Conservation (phyloP, 805 yeast genomes). For the Zygotorulaspora danielsina region DNA sequence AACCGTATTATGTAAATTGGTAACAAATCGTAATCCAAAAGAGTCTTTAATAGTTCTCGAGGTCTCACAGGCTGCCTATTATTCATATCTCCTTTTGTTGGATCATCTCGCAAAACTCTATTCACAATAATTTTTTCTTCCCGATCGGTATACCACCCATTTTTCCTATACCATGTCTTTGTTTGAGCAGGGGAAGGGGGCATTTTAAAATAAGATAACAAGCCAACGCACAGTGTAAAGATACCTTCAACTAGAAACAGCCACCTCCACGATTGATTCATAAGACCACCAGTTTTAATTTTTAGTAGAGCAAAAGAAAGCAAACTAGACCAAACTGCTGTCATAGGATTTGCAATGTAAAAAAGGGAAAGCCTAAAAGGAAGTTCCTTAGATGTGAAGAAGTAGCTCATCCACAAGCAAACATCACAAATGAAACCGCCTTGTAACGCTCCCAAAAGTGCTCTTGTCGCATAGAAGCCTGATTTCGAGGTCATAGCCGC, state of each 20-base stretch:
- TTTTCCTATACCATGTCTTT: conserved; percentile 44
- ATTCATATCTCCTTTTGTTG: conserved; percentile 63
- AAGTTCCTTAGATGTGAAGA: conserved; percentile 57
- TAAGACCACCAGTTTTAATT: conserved; percentile 45
- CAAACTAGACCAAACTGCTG: conserved; percentile 45
- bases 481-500: conserved; percentile 40
- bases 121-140: conserved; percentile 59
- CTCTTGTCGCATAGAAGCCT: conserved; percentile 47
- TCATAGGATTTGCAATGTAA: conserved; percentile 51
- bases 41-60: conserved; percentile 38
- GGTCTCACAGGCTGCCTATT: conserved; percentile 51
- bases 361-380: conserved; percentile 57
- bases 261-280: conserved; percentile 55
- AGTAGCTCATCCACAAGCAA: conserved; percentile 62
- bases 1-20: conserved; percentile 51
- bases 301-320: conserved; percentile 53
- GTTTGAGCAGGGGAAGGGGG: conserved; percentile 57
- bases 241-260: conserved; percentile 62
- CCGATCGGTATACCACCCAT: conserved; percentile 51
- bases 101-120: conserved; percentile 59
- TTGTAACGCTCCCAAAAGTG: conserved; percentile 52
- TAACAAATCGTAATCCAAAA: conserved; percentile 51
- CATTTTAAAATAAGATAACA: conserved; percentile 45
- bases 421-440: conserved; percentile 68
- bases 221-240: conserved; percentile 52